phyloP scores from a whole-genome alignment of 2,329 filamentous ascomycete genomes.

The Byssoonygena ceratinophila region DNA sequence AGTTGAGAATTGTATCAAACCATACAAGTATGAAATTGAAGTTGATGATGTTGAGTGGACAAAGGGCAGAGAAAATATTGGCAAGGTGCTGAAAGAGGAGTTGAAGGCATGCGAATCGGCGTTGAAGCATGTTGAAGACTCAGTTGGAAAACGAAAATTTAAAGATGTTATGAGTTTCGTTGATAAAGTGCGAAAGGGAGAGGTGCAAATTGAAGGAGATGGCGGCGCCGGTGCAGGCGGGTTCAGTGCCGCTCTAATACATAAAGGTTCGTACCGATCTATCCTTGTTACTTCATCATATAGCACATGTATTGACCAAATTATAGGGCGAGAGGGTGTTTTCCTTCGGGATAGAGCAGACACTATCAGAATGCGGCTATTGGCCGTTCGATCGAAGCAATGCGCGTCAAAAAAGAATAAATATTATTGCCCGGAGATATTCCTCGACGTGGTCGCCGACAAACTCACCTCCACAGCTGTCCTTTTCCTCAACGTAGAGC shows the following conservation, averaged over 20 bases:
- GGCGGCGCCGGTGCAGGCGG: constrained; percentile 78
- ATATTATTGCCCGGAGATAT: constrained; percentile 93
- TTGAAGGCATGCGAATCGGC: constrained; percentile 73
- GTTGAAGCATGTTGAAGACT: constrained; percentile 61
- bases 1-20: constrained; percentile 97
- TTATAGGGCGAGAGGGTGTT: constrained; percentile 71
- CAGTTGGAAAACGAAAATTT: constrained; percentile 71
- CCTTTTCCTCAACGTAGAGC: constrained; percentile 91
- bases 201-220: constrained; percentile 74
- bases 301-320: constrained; percentile 14
- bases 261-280: constrained; percentile 53
- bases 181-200: constrained; percentile 77
- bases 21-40: constrained; percentile 96
- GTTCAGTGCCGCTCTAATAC: constrained; percentile 77
- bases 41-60: constrained; percentile 84
- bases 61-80: constrained; percentile 72
- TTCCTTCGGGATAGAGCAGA: constrained; percentile 88
- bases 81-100: constrained; percentile 73
- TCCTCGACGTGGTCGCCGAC: constrained; percentile 91
- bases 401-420: constrained; percentile 77
- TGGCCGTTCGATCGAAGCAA: constrained; percentile 82
- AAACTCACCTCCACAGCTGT: constrained; percentile 93
- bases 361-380: constrained; percentile 78
- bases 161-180: constrained; percentile 85
- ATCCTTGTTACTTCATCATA: neutral